These are phyloP conservation scores for Ceratobasidium theobromae DNA, from an alignment of 1,284 basidiomycete species.

Conservation along the genomic window DNA sequence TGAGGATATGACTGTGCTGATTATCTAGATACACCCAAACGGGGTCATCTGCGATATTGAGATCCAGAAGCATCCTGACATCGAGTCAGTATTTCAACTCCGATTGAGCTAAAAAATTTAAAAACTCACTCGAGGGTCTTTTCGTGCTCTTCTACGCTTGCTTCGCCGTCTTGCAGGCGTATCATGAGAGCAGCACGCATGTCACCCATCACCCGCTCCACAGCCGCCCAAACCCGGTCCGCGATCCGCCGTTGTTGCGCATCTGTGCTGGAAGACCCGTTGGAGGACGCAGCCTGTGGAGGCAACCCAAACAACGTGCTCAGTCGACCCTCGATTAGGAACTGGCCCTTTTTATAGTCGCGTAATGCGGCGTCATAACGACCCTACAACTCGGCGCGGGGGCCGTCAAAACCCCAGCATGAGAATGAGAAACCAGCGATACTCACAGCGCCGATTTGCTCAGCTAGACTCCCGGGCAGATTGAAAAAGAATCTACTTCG, in stretches of 20 bases:
- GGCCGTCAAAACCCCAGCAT: slow-evolving; percentile 12
- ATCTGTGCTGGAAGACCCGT: slow-evolving; percentile 52
- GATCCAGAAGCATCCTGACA: slow-evolving; percentile 76
- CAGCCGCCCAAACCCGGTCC: slow-evolving; percentile 94
- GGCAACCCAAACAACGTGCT: slow-evolving; percentile 41
- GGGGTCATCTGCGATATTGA: slow-evolving; percentile 80
- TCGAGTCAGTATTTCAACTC: slow-evolving; percentile 16
- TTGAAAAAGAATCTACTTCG: slow-evolving; percentile 99
- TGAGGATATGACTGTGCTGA: slow-evolving; percentile 84
- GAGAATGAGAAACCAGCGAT: neutral
- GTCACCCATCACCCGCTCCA: slow-evolving; percentile 93
- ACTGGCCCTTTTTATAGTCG: slow-evolving; percentile 97
- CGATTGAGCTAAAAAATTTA: neutral
- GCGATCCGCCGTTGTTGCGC: slow-evolving; percentile 89
- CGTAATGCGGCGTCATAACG: slow-evolving; percentile 91
- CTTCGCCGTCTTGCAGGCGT: slow-evolving; percentile 74
- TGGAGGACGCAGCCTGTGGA: slow-evolving; percentile 71
- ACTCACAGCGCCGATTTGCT: slow-evolving; percentile 83
- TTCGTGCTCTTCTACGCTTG: slow-evolving; percentile 91
- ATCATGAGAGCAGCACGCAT: slow-evolving; percentile 79
- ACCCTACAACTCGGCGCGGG: slow-evolving; percentile 69
- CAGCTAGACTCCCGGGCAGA: slow-evolving; percentile 87
- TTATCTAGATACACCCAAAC: slow-evolving; percentile 94
- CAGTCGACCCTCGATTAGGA: slow-evolving; percentile 76
- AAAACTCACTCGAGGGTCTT: slow-evolving; percentile 87